These are phyloP conservation scores for Pyricularia sp. DNA, from an alignment of 2,329 filamentous ascomycete species.

Conservation along the genomic window DNA sequence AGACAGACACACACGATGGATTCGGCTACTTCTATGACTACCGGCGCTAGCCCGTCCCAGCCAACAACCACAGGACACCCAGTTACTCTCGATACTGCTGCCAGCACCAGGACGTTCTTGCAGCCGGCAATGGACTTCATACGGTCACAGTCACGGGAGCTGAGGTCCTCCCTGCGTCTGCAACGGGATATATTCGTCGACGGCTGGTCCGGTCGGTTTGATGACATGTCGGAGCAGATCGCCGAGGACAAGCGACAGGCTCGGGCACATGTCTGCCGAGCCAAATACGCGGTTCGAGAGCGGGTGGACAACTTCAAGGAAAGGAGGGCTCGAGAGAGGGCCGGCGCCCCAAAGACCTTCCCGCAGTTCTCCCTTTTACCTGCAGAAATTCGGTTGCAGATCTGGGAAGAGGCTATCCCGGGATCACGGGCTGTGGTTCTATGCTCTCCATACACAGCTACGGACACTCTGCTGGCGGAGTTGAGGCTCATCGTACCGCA, in stretches of 20 bases:
- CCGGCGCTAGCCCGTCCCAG: neutral
- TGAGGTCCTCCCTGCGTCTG: constrained; percentile 2
- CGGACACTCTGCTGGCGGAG: neutral
- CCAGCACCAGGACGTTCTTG: neutral
- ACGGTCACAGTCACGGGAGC: neutral
- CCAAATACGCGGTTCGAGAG: neutral
- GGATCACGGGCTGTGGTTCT: constrained; percentile 6
- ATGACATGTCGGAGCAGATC: neutral
- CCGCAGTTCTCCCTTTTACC: constrained; percentile 12
- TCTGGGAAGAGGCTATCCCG: constrained; percentile 11
- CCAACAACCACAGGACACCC: neutral
- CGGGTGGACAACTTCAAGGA: neutral
- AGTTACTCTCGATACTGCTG: neutral
- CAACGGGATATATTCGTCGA: constrained; percentile 5
- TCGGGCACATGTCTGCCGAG: neutral
- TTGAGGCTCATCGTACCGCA: neutral
- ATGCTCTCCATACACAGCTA: neutral
- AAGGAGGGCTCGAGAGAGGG: neutral
- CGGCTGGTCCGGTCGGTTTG: constrained; percentile 4
- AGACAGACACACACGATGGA: neutral
- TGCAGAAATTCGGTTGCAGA: constrained; percentile 13
- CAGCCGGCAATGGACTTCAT: neutral
- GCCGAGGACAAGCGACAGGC: constrained; percentile 6
- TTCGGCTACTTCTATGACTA: neutral
- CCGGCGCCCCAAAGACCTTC: constrained; percentile 7